Evolutionary conservation across 805 yeast species (phyloP), one percentile per base, ranked within the genome.

Genomic region (Pichia cabralensis): DNA sequence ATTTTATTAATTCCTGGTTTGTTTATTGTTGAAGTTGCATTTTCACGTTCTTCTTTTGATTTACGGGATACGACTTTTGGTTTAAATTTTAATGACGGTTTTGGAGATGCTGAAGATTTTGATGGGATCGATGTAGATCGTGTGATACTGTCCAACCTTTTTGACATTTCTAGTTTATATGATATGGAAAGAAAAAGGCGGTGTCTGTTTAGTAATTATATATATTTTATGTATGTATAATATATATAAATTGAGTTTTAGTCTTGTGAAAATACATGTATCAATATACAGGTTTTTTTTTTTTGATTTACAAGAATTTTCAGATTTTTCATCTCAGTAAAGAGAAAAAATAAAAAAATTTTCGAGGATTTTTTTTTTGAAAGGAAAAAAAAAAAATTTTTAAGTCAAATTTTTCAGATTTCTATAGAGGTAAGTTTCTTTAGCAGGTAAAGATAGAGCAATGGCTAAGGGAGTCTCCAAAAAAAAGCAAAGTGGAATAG

Each of bases 31-130:
- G 26, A n/a, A 8, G 28, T 19, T 35, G 73, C 71, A 19, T 81
- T 76, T 16, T 76, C 95, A 53, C 95, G 65, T 46, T 85, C 95
- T 46, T 82, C 88, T 46, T 83, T 79, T 9, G 85, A 62, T 52
- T 84, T 75, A 57, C 96, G 66, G 1, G 86, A 86, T 28, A 88
- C 95, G 2, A 68, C 78, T 55, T 88, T 88, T 3, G 96, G 96
- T 55, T 77, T 76, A 59, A 88, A 88, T 55, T 80, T 79, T 40
- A 80, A 60, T 3, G 74, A 64, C 7, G 82, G 71, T 46, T 74
- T 72, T 2, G 39, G 33, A 11, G 28, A 29, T 7, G 40, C 29
- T 5, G 43, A 36, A 4, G 33, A 17, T 6, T 33, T 30, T 3
- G 38, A 12, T 7, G 44, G 26, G 1, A 37, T 21, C 3, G 52